phyloP scores from a whole-genome alignment of 306 rosid genomes.

The Malus fusca region DNA sequence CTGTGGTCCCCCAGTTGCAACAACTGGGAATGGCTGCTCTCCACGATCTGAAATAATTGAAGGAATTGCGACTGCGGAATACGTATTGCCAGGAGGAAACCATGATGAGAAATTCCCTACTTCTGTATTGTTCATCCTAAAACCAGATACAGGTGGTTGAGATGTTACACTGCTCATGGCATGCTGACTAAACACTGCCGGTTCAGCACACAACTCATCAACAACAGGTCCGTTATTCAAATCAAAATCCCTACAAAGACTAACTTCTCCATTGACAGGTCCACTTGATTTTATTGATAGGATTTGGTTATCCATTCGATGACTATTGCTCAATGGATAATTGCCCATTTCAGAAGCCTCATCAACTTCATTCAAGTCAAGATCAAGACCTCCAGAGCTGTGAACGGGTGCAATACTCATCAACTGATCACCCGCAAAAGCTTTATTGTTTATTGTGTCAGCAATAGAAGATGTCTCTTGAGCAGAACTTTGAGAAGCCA shows the following conservation, averaged over 20 bases:
- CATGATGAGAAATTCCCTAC: constrained; percentile 50
- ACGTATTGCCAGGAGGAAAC: constrained; percentile 58
- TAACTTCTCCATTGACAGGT: constrained; percentile 27
- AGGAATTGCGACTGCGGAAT: constrained; percentile 54
- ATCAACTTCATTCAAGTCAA: constrained; percentile 57
- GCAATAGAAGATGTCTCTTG: constrained; percentile 11
- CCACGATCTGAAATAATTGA: constrained; percentile 51
- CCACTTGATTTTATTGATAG: constrained; percentile 21
- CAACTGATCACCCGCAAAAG: constrained; percentile 4
- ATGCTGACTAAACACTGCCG: constrained; percentile 29
- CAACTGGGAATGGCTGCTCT: constrained; percentile 52
- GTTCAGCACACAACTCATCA: constrained; percentile 42
- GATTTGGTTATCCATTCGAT: constrained; percentile 27
- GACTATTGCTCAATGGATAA: constrained; percentile 26
- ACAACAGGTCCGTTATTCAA: constrained; percentile 58
- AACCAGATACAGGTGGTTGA: constrained; percentile 43
- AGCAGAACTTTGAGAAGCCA: constrained; percentile 28
- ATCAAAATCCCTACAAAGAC: constrained; percentile 53
- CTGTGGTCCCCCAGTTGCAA: constrained; percentile 51
- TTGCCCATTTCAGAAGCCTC: constrained; percentile 47
- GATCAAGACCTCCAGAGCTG: constrained; percentile 55
- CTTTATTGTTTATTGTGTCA: constrained; percentile 14
- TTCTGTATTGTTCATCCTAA: constrained; percentile 42
- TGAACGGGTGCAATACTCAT: constrained; percentile 24
- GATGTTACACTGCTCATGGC: constrained; percentile 35